These are phyloP conservation scores for Sphagnum fallax DNA, from an alignment of 228 moss, liverwort and hornwort genomes.

Conservation along the genomic window DNA sequence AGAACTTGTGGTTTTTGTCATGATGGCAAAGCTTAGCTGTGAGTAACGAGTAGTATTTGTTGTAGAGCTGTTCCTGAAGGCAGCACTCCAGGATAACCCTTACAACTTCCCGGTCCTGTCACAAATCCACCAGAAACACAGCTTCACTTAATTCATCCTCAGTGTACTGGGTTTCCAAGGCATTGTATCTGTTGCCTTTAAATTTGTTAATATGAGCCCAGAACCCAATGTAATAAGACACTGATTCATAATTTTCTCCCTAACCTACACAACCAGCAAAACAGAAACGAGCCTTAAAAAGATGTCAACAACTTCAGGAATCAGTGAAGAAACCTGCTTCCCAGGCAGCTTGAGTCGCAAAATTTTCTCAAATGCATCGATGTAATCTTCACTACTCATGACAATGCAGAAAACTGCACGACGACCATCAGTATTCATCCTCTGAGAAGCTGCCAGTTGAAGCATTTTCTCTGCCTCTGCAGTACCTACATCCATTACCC, in stretches of 20 bases:
- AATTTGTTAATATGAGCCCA: too few species aligned
- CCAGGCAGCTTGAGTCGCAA: conserved; percentile 82
- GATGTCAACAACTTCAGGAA: neutral
- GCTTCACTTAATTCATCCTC: too few species aligned
- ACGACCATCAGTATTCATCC: conserved; percentile 98
- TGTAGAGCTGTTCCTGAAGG: conserved; percentile 83
- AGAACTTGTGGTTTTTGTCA: conserved; percentile 98
- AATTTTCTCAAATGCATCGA: conserved; percentile 95
- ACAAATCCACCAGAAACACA: neutral
- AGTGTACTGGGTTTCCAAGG: too few species aligned
- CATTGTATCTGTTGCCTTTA: too few species aligned
- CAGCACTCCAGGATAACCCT: conserved; percentile 97
- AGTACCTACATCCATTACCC: conserved; percentile 69
- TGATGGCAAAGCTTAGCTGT: conserved; percentile 68
- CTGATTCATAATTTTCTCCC: too few species aligned
- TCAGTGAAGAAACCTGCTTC: conserved; percentile 56
- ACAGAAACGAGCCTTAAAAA: too few species aligned
- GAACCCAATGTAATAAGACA: too few species aligned
- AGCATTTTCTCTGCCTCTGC: conserved; percentile 84
- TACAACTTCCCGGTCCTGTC: conserved; percentile 86
- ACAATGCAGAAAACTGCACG: conserved; percentile 89
- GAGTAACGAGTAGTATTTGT: conserved; percentile 79
- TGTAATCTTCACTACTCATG: conserved; percentile 92
- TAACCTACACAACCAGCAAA: too few species aligned
- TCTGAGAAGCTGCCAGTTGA: conserved; percentile 80